A percentile compares a stretch with the other conserved stretches of the same genome.
Evolutionary conservation across 345 rosid genomes (phyloP).

Genomic region (Luvunga scandens): DNA sequence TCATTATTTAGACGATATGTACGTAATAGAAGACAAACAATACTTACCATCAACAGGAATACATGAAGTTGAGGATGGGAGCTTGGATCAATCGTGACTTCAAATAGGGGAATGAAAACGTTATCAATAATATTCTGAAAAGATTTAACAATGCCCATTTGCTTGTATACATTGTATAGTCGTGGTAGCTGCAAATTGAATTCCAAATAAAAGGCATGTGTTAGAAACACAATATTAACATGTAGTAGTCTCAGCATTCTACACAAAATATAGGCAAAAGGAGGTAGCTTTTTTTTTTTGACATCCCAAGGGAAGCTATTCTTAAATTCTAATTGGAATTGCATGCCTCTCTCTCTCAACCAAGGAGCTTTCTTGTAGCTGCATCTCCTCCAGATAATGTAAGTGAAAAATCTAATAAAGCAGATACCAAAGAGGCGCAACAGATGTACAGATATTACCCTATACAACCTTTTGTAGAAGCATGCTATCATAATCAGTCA

Average conservation of each 20-base stretch:
- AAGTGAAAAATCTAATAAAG: not conserved
- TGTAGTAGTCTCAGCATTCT: not conserved
- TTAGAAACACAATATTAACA: not conserved
- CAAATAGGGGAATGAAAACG: slow-evolving; percentile 50
- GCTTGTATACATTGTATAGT: slow-evolving; percentile 48
- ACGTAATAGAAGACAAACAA: not conserved
- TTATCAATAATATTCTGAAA: slow-evolving; percentile 56
- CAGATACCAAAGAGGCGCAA: not conserved
- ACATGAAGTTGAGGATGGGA: slow-evolving; percentile 58
- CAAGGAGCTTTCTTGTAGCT: not conserved
- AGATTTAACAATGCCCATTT: slow-evolving; percentile 50
- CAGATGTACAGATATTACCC: not conserved
- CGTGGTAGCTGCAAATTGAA: slow-evolving; percentile 45
- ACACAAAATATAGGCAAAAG: not conserved
- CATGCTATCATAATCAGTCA: not conserved
- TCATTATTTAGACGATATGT: not conserved
- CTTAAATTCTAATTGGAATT: not conserved
- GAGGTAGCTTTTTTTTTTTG: not conserved
- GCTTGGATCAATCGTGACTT: slow-evolving; percentile 47
- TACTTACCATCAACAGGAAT: slow-evolving; percentile 39
- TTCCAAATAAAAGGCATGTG: not conserved
- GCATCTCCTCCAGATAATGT: not conserved
- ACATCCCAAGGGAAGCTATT: not conserved
- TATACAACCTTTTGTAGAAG: not conserved
- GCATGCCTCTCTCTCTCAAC: not conserved